Base-by-base conservation (phyloP, 78 protist species). In the Anaeramoeba ignava region DNA sequence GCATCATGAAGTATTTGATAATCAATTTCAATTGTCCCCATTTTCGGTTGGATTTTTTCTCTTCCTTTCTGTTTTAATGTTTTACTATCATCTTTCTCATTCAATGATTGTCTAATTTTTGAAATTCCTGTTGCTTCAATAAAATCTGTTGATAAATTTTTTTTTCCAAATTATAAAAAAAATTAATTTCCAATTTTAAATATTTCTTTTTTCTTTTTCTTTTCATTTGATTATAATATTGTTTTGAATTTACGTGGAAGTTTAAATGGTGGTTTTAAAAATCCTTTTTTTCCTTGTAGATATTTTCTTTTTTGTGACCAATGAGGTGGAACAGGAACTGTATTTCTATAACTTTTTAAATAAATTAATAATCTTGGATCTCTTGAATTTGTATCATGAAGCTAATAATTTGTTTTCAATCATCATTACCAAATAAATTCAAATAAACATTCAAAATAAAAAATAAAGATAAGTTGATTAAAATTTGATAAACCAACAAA, bases 261-360 rank as follows among this genome's bases (percentile, higher is more conserved):
- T 73, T 89, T 84, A 87, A 93, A 96, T 12, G 95, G 90, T 2
- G 94, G 67, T 83, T 92, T 94, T 79, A 94, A 97, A 12, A 87
- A 8, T 31, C 98, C 98, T 38, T 96, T 84, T 88, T 97, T 96
- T 34, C 91, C 94, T 85, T 92, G 95, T 54, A 97, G 91, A 85
- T 95, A 96, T 73, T 91, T 91, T 33, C 96, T 88, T 92, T 95
- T 97, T 84, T 94, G 95, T 80, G 81, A 34, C 99, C 99, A 97
- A 90, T 97, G 99, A 73, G 89, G 83, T 23, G 99, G 99, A 33
- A 97, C 98, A 0, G 98, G 95, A 1, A 97, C 94, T 31, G 97
- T 39, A 68, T 87, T 85, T 31, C 87, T 80, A 39, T 42, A 83
- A 31, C 82, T 0, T 89, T 97, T 97, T 39, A 97, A 86, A 3